Percentiles rank a stretch among this genome's conserved stretches.
These are phyloP conservation scores for Moricandia moricandioides DNA, from an alignment of 345 rosid genomes.

Conservation along the genomic window DNA sequence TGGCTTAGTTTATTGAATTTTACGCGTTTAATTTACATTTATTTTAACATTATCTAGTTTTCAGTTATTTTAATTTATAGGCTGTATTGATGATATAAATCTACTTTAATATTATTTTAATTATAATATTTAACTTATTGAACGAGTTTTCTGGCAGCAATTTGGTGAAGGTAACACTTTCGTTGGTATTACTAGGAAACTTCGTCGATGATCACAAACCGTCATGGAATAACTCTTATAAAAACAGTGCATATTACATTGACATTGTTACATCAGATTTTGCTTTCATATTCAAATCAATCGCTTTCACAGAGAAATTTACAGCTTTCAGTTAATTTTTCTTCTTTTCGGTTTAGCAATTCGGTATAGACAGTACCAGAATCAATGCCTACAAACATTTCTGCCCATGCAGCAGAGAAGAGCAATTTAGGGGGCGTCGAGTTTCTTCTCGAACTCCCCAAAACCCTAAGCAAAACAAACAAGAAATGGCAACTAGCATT, in stretches of 20 bases:
- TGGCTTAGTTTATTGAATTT: no score
- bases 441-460: conserved; percentile 34
- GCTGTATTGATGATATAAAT: background rate
- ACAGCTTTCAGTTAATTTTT: background rate
- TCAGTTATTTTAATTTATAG: no score
- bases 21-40: no score
- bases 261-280: background rate
- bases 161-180: conserved; percentile 12
- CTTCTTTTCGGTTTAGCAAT: conserved; percentile 11
- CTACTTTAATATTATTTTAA: background rate
- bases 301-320: conserved; percentile 20
- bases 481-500: conserved; percentile 63
- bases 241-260: background rate
- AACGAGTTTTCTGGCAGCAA: background rate
- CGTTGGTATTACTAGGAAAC: conserved; percentile 12
- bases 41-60: no score
- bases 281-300: background rate
- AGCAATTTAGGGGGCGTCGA: conserved; percentile 24
- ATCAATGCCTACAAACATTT: conserved; percentile 11
- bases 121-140: background rate
- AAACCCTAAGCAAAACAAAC: conserved; percentile 28
- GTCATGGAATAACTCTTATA: conserved; percentile 3
- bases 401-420: conserved; percentile 24
- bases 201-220: conserved; percentile 15
- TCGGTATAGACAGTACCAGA: background rate